A percentile compares a stretch with the other conserved stretches of the same genome.
Evolutionary conservation across 2,329 filamentous ascomycete species (phyloP).

Genomic region (Ilyonectria robusta): DNA sequence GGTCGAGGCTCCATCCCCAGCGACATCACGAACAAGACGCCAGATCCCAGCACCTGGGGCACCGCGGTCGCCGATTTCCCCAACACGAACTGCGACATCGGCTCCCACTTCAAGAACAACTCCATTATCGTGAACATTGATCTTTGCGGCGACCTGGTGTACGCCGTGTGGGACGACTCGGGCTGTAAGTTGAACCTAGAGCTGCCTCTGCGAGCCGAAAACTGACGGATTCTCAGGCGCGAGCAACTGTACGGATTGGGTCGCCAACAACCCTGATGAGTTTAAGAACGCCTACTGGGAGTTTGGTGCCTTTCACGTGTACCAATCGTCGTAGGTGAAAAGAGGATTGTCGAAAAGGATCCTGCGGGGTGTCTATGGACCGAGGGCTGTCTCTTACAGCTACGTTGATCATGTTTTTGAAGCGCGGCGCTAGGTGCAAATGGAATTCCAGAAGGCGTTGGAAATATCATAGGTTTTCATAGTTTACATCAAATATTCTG

Average conservation of each 20-base stretch:
- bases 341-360: not conserved
- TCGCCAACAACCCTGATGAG: conserved; percentile 68
- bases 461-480: conserved; percentile 23
- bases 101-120: conserved; percentile 73
- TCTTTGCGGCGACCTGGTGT: conserved; percentile 71
- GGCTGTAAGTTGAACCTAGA: conserved; percentile 54
- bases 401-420: conserved; percentile 17
- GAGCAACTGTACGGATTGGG: conserved; percentile 69
- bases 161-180: conserved; percentile 61
- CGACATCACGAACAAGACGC: conserved; percentile 66
- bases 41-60: conserved; percentile 75
- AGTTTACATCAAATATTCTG: conserved; percentile 29
- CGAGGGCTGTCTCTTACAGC: not conserved
- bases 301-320: conserved; percentile 73
- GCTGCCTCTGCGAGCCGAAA: not conserved
- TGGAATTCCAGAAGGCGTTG: conserved; percentile 3
- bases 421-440: conserved; percentile 43
- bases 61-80: conserved; percentile 76
- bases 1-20: conserved; percentile 60
- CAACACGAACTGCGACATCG: conserved; percentile 72
- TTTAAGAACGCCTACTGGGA: conserved; percentile 76
- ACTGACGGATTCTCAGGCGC: conserved; percentile 56
- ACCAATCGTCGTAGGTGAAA: conserved; percentile 53
- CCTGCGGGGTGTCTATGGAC: not conserved
- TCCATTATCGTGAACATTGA: conserved; percentile 78